Evolutionary conservation across 768 basidiomycete genomes (phyloP).

Genomic region (Phlebiopsis gigantea): DNA sequence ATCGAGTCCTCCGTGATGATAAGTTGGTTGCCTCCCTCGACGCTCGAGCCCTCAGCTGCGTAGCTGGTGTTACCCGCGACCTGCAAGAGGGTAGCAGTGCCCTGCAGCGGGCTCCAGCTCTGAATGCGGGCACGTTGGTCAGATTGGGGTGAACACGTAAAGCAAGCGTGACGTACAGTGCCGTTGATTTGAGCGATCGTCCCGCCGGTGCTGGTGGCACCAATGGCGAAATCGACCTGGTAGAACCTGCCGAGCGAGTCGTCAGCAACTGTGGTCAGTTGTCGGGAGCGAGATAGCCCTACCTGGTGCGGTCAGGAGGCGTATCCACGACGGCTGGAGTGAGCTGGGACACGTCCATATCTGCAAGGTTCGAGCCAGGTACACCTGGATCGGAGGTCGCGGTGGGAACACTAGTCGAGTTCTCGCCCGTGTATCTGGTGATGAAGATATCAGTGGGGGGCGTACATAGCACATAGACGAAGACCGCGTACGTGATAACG

Average conservation of each 20-base stretch:
- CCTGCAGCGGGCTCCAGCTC: slow-evolving; percentile 22
- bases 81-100: slow-evolving; percentile 17
- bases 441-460: neutral
- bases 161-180: slow-evolving; percentile 16
- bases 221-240: slow-evolving; percentile 21
- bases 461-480: neutral
- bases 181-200: slow-evolving; percentile 27
- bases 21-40: slow-evolving; percentile 17
- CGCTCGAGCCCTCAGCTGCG: slow-evolving; percentile 10
- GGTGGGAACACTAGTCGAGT: neutral
- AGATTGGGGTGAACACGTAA: neutral
- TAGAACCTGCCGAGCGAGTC: slow-evolving; percentile 5
- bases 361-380: neutral
- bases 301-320: slow-evolving; percentile 3
- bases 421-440: neutral
- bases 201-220: slow-evolving; percentile 14
- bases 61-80: neutral
- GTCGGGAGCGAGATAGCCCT: no score
- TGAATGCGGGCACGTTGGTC: neutral
- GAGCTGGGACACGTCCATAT: slow-evolving; percentile 9
- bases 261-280: no score
- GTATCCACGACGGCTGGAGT: slow-evolving; percentile 3
- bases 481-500: neutral
- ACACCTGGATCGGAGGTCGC: slow-evolving; percentile 11
- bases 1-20: slow-evolving; percentile 19